phyloP scores from a whole-genome alignment of 2,329 filamentous ascomycete genomes.

The Lachnellula hyalina region DNA sequence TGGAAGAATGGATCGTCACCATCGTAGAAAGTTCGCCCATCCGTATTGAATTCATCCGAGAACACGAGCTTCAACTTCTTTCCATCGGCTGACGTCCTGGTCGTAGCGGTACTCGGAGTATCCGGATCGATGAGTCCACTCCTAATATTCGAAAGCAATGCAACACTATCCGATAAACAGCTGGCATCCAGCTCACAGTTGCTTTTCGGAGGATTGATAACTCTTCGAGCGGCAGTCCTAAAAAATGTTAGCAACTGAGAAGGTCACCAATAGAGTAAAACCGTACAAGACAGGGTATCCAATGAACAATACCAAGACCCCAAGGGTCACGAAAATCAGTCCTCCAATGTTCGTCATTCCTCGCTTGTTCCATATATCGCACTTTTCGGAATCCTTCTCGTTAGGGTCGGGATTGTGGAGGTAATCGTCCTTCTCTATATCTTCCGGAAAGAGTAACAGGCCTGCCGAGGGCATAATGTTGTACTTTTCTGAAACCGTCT shows the following conservation, averaged over 20 bases:
- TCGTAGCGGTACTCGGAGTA: constrained; percentile 53
- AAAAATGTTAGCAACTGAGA: constrained; percentile 20
- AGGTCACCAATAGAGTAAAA: not conserved
- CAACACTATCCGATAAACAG: constrained; percentile 32
- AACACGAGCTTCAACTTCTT: constrained; percentile 60
- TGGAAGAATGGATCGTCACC: constrained; percentile 66
- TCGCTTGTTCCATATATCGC: constrained; percentile 59
- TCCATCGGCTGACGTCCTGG: constrained; percentile 52
- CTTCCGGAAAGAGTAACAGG: constrained; percentile 62
- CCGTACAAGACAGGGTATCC: constrained; percentile 65
- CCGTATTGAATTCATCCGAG: constrained; percentile 66
- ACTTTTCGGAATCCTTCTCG: constrained; percentile 55
- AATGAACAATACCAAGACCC: constrained; percentile 60
- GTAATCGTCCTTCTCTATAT: constrained; percentile 69
- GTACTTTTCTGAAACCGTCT: constrained; percentile 69
- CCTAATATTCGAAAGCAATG: constrained; percentile 56
- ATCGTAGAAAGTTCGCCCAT: constrained; percentile 64
- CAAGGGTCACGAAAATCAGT: constrained; percentile 52
- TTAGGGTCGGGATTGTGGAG: constrained; percentile 65
- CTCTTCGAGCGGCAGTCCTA: constrained; percentile 52
- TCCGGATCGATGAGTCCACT: constrained; percentile 60
- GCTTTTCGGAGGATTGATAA: constrained; percentile 18
- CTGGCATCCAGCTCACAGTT: constrained; percentile 35
- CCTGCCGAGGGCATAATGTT: constrained; percentile 65
- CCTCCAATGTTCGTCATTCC: constrained; percentile 62